phyloP scores from a whole-genome alignment of 371 early-diverging fungal species.

The Lichtheimia ornata region DNA sequence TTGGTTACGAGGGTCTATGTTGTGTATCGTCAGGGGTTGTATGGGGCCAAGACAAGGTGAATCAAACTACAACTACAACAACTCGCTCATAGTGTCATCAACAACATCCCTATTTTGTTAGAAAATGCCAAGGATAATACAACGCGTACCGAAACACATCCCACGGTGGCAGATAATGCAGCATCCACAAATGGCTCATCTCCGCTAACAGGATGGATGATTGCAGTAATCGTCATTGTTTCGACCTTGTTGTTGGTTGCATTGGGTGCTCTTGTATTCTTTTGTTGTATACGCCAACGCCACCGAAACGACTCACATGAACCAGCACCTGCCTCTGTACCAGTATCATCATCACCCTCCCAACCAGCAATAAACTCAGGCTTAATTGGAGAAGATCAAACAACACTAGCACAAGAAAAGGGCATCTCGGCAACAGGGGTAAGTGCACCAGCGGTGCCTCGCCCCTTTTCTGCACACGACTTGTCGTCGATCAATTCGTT shows the following conservation, averaged over 20 bases:
- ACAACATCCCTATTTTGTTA: conserved; percentile 4
- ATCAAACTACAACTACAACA: too few species aligned
- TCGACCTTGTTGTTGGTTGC: conserved; percentile 28
- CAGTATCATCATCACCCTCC: too few species aligned
- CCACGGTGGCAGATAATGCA: neutral
- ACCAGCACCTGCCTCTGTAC: too few species aligned
- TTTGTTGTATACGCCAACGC: conserved; percentile 26
- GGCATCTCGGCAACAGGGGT: neutral
- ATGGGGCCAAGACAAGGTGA: too few species aligned
- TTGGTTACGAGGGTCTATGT: too few species aligned
- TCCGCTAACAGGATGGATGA: conserved; percentile 35
- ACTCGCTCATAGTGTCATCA: too few species aligned
- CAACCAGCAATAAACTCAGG: neutral
- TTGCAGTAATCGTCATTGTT: conserved; percentile 42
- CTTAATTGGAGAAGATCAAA: conserved; percentile 9
- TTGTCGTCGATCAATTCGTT: conserved; percentile 15
- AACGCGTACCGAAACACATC: conserved; percentile 2
- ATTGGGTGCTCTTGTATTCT: conserved; percentile 14
- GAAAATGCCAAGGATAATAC: conserved; percentile 36
- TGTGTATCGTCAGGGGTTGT: too few species aligned
- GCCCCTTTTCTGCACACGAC: conserved; percentile 1
- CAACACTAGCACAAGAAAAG: conserved; percentile 3
- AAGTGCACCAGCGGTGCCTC: too few species aligned
- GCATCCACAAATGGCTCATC: neutral
- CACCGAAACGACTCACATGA: conserved; percentile 17